Evolutionary conservation across 2,329 filamentous ascomycete species (phyloP), one percentile per base, ranked within the genome.

Genomic region (Ilyonectria sp.): DNA sequence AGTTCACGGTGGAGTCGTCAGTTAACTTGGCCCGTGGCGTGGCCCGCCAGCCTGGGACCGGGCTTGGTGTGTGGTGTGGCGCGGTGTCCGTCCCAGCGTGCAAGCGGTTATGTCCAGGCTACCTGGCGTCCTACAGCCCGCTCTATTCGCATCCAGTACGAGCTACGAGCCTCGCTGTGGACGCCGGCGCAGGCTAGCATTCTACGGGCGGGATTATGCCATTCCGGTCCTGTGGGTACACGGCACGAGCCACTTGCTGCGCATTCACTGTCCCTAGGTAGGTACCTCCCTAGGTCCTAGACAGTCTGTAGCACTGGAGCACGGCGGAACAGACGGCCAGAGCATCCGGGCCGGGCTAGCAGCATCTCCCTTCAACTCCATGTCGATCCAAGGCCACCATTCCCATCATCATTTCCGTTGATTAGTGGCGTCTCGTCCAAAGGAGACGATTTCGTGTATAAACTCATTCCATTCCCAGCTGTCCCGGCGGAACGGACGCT

Each of bases 1-100:
- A 26, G 4, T 26, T 26, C 26, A 5, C 26, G 26, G 37, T 40
- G 13, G 37, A 40, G 11, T 6, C n/a, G n/a, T n/a, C n/a, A 40
- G 37, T 13, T 23, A 33, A 23, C 23, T 23, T 23, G 4, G 23
- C 23, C 23, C 23, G 13, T 21, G 43, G 21, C 17, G 55, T 56
- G 57, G 59, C 66, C 69, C 60, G 61, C 64, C 59, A 62, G 59
- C 49, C 64, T 62, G 59, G 67, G 56, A 65, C 61, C 40, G 43
- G 47, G 64, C 11, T 40, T 43, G 37, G 37, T 26, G 47, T 60
- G 52, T 60, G 47, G 26, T 60, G 54, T 59, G 55, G 19, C 44
- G 37, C 6, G 37, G 15, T 17, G 26, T 26, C 26, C 26, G 4
- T 26, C 26, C 26, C 26, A 26, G 26, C 26, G 26, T 26, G 26